Evolutionary conservation across 306 rosid genomes (phyloP), one percentile per base, ranked within the genome.

Genomic region (Fagus crenata): DNA sequence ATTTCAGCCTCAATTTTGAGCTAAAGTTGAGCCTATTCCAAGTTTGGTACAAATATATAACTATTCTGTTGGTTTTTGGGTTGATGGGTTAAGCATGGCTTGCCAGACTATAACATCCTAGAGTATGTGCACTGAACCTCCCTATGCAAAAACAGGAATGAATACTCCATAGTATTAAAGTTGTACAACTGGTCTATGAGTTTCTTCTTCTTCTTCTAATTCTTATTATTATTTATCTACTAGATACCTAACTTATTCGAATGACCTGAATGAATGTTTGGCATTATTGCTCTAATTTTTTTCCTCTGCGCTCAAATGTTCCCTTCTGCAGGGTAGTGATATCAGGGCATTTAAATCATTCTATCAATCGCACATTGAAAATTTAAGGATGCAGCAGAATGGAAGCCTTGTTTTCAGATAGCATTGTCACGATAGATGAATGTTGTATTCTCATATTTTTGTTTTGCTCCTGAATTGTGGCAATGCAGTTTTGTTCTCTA

Each of bases 351-450:
- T 95, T 73, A 92, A 87, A 84, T 86, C 97, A 63, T 91, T 89
- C 83, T 92, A 84, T 77, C 96, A 85, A 87, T 86, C 91, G 3
- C 88, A 90, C 61, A 76, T 95, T 71, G 98, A 95, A 86, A 95
- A 82, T 78, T 85, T 90, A 83, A 92, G 97, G 82, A 43, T 63
- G 77, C 98, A 90, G 85, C 94, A 86, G 85, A 93, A 93, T 70
- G 98, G 95, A 72, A 93, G 89, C 82, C 90, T 89, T 77, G 89
- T 86, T 83, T 91, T 90, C 82, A 90, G 98, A 90, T 95, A 95
- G 97, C 97, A 88, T 84, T n/a, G 51, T 51, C 77, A 58, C 51
- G n/a, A 63, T 60, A 74, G 75, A 68, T 63, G 78, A 72, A 40
- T 51, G 67, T 61, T 31, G 31, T 61, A 67, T 22, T 73, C 69